Conservation (phyloP, 2,329 filamentous ascomycete species). For the Nemania abortiva region DNA sequence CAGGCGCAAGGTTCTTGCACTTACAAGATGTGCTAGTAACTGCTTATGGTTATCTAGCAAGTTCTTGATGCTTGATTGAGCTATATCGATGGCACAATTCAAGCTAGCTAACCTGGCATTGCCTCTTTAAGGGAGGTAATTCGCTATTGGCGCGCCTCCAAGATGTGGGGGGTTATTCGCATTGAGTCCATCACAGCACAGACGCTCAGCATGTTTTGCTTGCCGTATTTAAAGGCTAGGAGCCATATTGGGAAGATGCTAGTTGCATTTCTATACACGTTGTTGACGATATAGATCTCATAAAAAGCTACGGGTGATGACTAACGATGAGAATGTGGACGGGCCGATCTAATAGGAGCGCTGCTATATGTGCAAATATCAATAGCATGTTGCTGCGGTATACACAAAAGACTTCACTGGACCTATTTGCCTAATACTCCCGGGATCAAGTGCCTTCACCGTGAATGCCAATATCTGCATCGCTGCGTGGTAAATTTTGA, state of each 20-base stretch:
- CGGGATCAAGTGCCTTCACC: neutral
- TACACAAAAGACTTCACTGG: conserved; percentile 8
- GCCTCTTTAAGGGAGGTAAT: conserved; percentile 13
- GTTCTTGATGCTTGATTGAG: conserved; percentile 10
- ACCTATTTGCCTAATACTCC: neutral
- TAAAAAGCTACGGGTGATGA: conserved; percentile 25
- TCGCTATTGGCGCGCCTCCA: neutral
- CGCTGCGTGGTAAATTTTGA: neutral
- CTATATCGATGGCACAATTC: conserved; percentile 1
- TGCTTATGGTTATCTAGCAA: neutral
- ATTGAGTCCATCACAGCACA: conserved; percentile 2
- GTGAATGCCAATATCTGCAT: neutral
- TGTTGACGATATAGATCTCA: conserved; percentile 26
- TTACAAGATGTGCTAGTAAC: conserved; percentile 80
- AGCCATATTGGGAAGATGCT: conserved; percentile 15
- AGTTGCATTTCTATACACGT: conserved; percentile 20
- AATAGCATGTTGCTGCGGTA: conserved; percentile 9
- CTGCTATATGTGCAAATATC: conserved; percentile 6
- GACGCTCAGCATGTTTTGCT: conserved; percentile 1
- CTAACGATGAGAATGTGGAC: conserved; percentile 24
- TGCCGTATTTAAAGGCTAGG: conserved; percentile 1
- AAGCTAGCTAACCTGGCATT: neutral
- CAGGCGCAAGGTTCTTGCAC: conserved; percentile 75
- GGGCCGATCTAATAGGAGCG: conserved; percentile 11
- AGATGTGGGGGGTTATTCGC: neutral